Evolutionary conservation across 441 rosid genomes (phyloP), one percentile per base, ranked within the genome.

Genomic region (Euphorbia celastroides): DNA sequence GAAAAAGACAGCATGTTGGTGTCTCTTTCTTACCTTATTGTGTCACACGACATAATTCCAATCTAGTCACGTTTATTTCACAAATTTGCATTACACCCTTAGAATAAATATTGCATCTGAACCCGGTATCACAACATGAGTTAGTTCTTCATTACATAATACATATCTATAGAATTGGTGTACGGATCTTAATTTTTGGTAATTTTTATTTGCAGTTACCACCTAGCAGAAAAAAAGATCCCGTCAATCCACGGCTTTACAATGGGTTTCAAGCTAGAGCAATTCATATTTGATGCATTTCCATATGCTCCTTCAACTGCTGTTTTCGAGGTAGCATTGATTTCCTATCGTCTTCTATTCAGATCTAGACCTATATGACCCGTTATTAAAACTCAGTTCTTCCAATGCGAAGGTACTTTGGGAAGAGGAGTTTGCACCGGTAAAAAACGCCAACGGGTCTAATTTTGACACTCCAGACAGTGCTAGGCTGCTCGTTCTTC

Each of bases 281-380:
- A 90, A 74, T 95, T 88, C 83, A 76, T 95, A 79, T 95, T 95
- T 51, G 97, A 95, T 78, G 88, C 92, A 67, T 95, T 95, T 74
- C 97, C 98, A 5, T 92, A 92, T 85, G 90, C 99, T 79, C 98
- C 99, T 66, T 84, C 98, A 55, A 95, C 98, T 54, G 96, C 98
- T 34, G 94, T 95, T 71, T 95, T 86, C 42, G 99, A 92, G 98
- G 99, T 95, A 46, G 73, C 61, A 16, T 60, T 28, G 41, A 60
- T 51, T 50, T 17, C 32, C 62, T 11, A 19, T n/a, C n/a, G n/a
- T n/a, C n/a, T n/a, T n/a, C n/a, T n/a, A n/a, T n/a, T n/a, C n/a
- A n/a, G 1, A 65, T 25, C 44, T 52, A 57, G 55, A 4, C 34
- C 6, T 5, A 22, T 68, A 61, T 22, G n/a, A n/a, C 31, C 59